These are phyloP conservation scores for Taxillus chinensis DNA, from an alignment of 164 flowering plant species.

Conservation along the genomic window DNA sequence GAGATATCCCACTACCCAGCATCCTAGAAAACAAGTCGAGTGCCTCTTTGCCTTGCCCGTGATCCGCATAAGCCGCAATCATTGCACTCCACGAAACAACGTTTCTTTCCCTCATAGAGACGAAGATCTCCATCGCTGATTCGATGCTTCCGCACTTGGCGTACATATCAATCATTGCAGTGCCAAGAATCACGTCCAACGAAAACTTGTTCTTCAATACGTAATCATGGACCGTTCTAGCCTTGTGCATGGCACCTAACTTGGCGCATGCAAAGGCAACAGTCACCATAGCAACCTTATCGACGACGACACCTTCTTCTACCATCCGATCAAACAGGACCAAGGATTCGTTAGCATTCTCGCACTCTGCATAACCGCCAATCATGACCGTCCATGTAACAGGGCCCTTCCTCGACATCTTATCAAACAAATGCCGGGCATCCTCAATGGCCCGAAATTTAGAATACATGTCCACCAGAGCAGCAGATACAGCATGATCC, in stretches of 20 bases:
- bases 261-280: slow-evolving; percentile 52
- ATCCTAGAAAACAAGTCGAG: slow-evolving; percentile 37
- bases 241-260: slow-evolving; percentile 40
- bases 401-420: slow-evolving; percentile 35
- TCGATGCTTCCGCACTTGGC: slow-evolving; percentile 49
- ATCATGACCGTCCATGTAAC: slow-evolving; percentile 57
- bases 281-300: slow-evolving; percentile 45
- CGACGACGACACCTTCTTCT: slow-evolving; percentile 35
- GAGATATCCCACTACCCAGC: slow-evolving; percentile 29
- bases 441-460: slow-evolving; percentile 31
- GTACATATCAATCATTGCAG: slow-evolving; percentile 56
- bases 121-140: slow-evolving; percentile 37
- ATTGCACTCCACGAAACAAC: slow-evolving; percentile 56
- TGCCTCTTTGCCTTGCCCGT: slow-evolving; percentile 45
- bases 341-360: slow-evolving; percentile 33
- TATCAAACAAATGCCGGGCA: slow-evolving; percentile 36
- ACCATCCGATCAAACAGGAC: slow-evolving; percentile 42
- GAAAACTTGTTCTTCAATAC: slow-evolving; percentile 17
- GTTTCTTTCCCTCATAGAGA: slow-evolving; percentile 34
- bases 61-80: slow-evolving; percentile 51
- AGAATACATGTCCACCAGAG: slow-evolving; percentile 42
- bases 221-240: slow-evolving; percentile 29
- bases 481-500: slow-evolving; percentile 32
- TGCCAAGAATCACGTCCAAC: slow-evolving; percentile 37
- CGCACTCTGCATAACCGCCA: slow-evolving; percentile 37